Base-by-base conservation (phyloP, 805 yeast genomes). In the Hanseniaspora mollemarum region DNA sequence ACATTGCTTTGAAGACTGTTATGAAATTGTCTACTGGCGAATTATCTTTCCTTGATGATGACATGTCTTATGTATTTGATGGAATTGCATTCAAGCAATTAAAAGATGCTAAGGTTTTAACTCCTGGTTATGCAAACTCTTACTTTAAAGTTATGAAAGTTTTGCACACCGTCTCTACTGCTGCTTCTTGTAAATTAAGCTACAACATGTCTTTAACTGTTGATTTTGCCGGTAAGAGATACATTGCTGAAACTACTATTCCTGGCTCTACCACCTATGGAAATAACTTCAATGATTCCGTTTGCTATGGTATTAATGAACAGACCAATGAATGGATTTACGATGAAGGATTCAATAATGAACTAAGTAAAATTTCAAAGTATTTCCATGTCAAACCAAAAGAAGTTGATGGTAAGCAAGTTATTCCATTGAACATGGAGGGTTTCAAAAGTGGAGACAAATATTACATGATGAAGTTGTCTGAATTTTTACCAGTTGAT, bases 181-280 rank as follows among this genome's bases (percentile, higher is more conserved):
- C 28, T 13, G 22, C 51, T 25, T 24, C 19, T 13, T 48, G 43
- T 21, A 19, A 32, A 26, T 40, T 48, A 13, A 40, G 78, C 60
- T 81, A 82, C 46, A 71, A 90, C 54, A 76, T 85, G 58, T 84
- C 96, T 3, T 74, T 88, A n/a, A 74, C 87, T 53, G 85, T 90
- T 51, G 97, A 90, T 65, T 90, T 77, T 67, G 79, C 84, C 61
- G 98, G 97, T 54, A 81, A 78, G 59, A 77, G 97, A 64, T 71
- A 90, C 33, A 74, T 90, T 35, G 86, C 94, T 64, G 97, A 90
- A 69, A 85, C 95, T 13, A 95, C 96, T 12, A 94, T 90, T 40
- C 98, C 98, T 15, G 97, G 97, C 21, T 26, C 37, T 28, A 40
- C 37, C 24, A 43, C 39, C 19, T 37, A 42, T 25, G 44, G 37